These are phyloP conservation scores for Fusarium pininemorale DNA, from an alignment of 2,329 filamentous ascomycete species.

Conservation along the genomic window DNA sequence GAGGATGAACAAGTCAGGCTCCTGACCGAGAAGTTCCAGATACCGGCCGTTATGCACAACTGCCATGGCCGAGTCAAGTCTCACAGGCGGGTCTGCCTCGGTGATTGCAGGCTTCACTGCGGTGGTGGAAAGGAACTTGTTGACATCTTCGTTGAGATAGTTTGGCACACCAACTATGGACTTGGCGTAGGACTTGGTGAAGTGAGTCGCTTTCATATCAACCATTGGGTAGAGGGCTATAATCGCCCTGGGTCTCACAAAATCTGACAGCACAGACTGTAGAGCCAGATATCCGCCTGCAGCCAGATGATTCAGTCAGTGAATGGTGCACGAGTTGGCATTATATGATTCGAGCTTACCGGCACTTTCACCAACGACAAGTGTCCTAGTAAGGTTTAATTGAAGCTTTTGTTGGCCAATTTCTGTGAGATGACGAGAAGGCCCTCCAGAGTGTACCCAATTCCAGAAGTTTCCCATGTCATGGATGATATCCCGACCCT, in stretches of 20 bases:
- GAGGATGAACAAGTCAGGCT: neutral
- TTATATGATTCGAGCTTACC: neutral
- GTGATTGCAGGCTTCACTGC: neutral
- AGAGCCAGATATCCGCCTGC: neutral
- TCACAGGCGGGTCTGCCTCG: neutral
- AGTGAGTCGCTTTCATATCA: neutral
- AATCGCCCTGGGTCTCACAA: neutral
- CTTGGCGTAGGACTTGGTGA: neutral
- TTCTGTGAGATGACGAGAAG: neutral
- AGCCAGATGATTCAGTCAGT: neutral
- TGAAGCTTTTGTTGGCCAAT: neutral
- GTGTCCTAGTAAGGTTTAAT: rapidly evolving
- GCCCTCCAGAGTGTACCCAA: neutral
- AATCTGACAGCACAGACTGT: neutral
- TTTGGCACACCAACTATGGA: neutral
- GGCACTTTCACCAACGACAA: neutral
- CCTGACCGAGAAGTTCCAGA: neutral
- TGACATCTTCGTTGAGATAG: neutral
- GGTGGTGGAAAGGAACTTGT: neutral
- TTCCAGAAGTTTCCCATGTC: neutral
- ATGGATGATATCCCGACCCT: neutral
- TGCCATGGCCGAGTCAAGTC: neutral
- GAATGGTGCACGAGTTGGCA: neutral
- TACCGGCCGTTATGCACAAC: neutral
- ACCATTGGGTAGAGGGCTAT: neutral